phyloP scores from a whole-genome alignment of 169 alveolate genomes.

The Plasmodium vivax region DNA sequence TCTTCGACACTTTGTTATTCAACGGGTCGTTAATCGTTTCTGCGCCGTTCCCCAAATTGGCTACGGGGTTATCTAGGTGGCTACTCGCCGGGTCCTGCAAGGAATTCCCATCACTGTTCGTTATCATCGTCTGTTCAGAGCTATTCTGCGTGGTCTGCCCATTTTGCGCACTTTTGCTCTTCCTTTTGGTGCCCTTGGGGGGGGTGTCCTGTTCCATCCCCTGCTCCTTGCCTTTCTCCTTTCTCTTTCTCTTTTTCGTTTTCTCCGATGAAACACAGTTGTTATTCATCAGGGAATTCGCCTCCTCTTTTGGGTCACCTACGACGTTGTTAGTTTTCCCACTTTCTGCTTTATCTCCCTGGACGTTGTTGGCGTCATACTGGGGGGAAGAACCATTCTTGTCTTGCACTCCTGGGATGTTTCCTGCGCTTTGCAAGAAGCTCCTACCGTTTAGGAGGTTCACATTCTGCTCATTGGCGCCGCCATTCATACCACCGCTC shows the following conservation, averaged over 20 bases:
- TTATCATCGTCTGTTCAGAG: background rate
- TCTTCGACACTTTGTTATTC: background rate
- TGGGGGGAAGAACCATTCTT: background rate
- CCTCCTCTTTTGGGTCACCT: background rate
- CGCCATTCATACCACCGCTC: background rate
- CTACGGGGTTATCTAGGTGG: background rate
- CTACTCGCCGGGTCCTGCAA: background rate
- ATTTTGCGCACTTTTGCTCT: background rate
- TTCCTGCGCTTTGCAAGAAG: background rate
- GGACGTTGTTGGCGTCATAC: constrained; percentile 1
- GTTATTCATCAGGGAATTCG: background rate
- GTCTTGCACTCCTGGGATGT: background rate
- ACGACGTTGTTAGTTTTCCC: background rate
- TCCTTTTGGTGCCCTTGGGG: background rate
- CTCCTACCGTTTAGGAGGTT: background rate
- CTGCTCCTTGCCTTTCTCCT: background rate
- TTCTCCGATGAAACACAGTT: background rate
- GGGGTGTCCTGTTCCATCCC: background rate
- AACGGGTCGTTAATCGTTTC: background rate
- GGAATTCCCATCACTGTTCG: background rate
- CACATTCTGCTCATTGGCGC: background rate
- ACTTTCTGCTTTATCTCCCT: background rate
- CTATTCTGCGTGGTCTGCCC: background rate
- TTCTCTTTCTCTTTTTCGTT: background rate
- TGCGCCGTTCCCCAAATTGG: background rate